Evolutionary conservation across 2,329 filamentous ascomycete species (phyloP), one percentile per base, ranked within the genome.

Genomic region (Lachnellula occidentalis): DNA sequence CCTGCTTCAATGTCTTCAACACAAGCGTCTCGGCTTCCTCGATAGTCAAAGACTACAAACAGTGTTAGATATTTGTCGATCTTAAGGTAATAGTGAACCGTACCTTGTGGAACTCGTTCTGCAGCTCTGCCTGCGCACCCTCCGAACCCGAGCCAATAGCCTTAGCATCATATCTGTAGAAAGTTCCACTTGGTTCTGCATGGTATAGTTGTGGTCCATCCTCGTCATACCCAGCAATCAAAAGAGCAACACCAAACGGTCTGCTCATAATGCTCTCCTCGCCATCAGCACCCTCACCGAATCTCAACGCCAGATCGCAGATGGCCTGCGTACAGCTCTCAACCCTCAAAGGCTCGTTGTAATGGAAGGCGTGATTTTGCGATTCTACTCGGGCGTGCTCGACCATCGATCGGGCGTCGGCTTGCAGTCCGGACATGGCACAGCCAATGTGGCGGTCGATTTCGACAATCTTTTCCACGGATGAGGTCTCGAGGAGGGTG

Each of bases 241-340:
- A 78, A 70, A 99, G 78, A 58, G 94, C 94, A 57, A 99, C 94
- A 73, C 94, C 94, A 71, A 99, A 99, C 24, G 94, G 94, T 67
- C 94, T 82, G 69, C 87, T 92, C 94, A 99, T 99, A 74, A 97
- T 94, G 74, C 90, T 96, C 81, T 97, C 94, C 77, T 96, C 92
- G 58, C 94, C 92, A 69, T 96, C 92, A 54, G 94, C 94, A 68
- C 91, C 92, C 81, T 99, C 94, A 61, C 94, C 94, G 72, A 99
- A 99, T 70, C 94, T 82, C 74, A 99, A 78, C 61, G 94, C 94
- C 67, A 99, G 77, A 76, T 99, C 94, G 73, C 94, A 99, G 76
- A 99, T 97, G 64, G 94, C 92, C 76, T 99, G 94, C 64, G 94
- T 99, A 76, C 90, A 96, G 80, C 90, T 95, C 82, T 99, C 94